Conservation (phyloP, 208 protist species). For the Leishmania mexicana region DNA sequence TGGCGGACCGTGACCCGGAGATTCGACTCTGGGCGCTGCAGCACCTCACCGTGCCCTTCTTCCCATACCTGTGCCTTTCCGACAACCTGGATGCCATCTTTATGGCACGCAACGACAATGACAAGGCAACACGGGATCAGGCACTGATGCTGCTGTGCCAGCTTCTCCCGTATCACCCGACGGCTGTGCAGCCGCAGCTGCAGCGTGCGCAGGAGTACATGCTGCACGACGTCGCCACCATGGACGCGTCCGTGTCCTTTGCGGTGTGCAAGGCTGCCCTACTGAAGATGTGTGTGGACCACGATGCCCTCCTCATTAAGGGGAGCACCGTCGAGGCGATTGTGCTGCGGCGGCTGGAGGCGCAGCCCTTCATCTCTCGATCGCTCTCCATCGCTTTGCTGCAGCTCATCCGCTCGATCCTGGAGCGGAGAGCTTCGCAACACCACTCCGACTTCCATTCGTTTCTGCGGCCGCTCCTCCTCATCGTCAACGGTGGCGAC, state of each 20-base stretch:
- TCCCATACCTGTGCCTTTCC: conserved; percentile 76
- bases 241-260: conserved; percentile 78
- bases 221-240: conserved; percentile 78
- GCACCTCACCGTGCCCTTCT: conserved; percentile 61
- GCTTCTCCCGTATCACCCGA: conserved; percentile 70
- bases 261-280: conserved; percentile 65
- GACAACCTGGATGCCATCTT: conserved; percentile 86
- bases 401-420: conserved; percentile 66
- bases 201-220: conserved; percentile 79
- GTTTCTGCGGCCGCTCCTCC: conserved; percentile 62
- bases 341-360: conserved; percentile 58
- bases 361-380: conserved; percentile 78
- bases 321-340: conserved; percentile 64
- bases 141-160: conserved; percentile 78
- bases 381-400: conserved; percentile 73
- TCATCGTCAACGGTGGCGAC: conserved; percentile 74
- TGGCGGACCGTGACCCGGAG: conserved; percentile 70
- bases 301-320: conserved; percentile 69
- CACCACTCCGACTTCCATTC: conserved; percentile 57
- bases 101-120: conserved; percentile 82
- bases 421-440: conserved; percentile 66
- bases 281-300: conserved; percentile 70
- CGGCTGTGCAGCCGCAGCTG: conserved; percentile 72
- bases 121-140: conserved; percentile 50
- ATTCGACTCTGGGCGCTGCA: conserved; percentile 69